These are phyloP conservation scores for Xerocomus spinulosus DNA, from an alignment of 768 basidiomycete genomes.

Conservation along the genomic window DNA sequence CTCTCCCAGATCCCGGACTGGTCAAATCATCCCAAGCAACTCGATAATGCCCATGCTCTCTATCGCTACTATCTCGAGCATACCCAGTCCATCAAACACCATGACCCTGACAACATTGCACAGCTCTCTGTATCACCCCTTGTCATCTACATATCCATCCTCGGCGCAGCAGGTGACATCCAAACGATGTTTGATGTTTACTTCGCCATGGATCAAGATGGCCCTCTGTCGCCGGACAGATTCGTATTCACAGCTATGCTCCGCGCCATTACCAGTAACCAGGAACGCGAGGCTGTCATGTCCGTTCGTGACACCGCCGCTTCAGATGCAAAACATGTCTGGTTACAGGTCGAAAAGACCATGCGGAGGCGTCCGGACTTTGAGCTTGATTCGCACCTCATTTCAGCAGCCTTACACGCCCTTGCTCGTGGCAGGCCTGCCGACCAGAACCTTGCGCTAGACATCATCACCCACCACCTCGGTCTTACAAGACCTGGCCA, in stretches of 20 bases:
- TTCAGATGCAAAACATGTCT: slow-evolving; percentile 66
- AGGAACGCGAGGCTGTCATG: slow-evolving; percentile 15
- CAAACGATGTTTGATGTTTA: slow-evolving; percentile 76
- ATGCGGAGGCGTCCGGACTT: slow-evolving; percentile 44
- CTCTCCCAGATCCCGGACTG: slow-evolving; percentile 60
- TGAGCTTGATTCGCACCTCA: slow-evolving; percentile 49
- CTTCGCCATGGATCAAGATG: slow-evolving; percentile 59
- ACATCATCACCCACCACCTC: slow-evolving; percentile 57
- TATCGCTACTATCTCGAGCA: slow-evolving; percentile 56
- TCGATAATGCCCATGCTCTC: slow-evolving; percentile 54
- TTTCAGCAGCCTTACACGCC: slow-evolving; percentile 49
- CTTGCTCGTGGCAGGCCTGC: slow-evolving; percentile 50
- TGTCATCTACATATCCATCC: slow-evolving; percentile 60
- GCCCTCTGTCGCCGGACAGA: slow-evolving; percentile 56
- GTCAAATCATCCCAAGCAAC: slow-evolving; percentile 53
- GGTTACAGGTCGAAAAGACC: slow-evolving; percentile 59
- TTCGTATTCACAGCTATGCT: slow-evolving; percentile 67
- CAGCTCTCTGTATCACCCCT: slow-evolving; percentile 45
- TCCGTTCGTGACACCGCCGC: slow-evolving; percentile 40
- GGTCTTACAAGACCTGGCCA: slow-evolving; percentile 53
- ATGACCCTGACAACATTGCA: slow-evolving; percentile 44
- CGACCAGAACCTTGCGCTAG: slow-evolving; percentile 65
- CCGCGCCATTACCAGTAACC: slow-evolving; percentile 36
- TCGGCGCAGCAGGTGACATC: slow-evolving; percentile 54
- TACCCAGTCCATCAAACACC: slow-evolving; percentile 43